A percentile compares a stretch with the other conserved stretches of the same genome.
Evolutionary conservation across 208 protist species (phyloP).

Genomic region (Trypanosoma congolense): DNA sequence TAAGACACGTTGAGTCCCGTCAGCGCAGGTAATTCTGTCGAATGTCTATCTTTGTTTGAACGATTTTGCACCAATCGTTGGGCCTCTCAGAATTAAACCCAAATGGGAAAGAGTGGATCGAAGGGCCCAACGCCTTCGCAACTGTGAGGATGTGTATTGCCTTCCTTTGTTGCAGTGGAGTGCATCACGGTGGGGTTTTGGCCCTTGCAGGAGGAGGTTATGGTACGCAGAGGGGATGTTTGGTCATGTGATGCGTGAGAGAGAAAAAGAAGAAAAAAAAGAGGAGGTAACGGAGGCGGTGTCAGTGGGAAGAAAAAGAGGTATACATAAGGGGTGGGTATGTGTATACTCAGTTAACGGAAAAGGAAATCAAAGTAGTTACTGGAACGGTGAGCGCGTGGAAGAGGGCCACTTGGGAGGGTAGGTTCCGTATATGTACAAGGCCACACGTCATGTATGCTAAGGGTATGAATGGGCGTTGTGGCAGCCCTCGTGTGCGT

Average conservation of each 20-base stretch:
- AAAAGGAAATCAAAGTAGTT: no score
- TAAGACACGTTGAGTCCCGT: slow-evolving; percentile 37
- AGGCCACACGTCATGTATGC: no score
- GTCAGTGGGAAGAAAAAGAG: not conserved
- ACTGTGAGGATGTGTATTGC: not conserved
- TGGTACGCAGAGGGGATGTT: not conserved
- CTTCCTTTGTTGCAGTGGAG: not conserved
- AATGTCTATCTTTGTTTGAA: no score
- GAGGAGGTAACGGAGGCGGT: slow-evolving; percentile 1
- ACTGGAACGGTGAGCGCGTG: no score
- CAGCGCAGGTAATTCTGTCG: slow-evolving; percentile 15
- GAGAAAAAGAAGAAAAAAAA: not conserved
- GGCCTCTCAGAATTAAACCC: not conserved
- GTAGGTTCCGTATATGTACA: no score
- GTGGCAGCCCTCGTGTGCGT: no score
- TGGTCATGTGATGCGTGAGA: not conserved
- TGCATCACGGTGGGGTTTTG: not conserved
- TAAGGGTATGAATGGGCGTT: no score
- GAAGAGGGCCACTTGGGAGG: no score
- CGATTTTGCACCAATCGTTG: no score
- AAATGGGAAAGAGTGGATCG: not conserved
- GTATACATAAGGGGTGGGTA: no score
- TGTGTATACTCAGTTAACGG: no score
- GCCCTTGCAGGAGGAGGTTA: not conserved
- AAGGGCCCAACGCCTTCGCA: not conserved